These are phyloP conservation scores for Beauveria medogensis DNA, from an alignment of 2,329 filamentous ascomycete genomes.

Conservation along the genomic window DNA sequence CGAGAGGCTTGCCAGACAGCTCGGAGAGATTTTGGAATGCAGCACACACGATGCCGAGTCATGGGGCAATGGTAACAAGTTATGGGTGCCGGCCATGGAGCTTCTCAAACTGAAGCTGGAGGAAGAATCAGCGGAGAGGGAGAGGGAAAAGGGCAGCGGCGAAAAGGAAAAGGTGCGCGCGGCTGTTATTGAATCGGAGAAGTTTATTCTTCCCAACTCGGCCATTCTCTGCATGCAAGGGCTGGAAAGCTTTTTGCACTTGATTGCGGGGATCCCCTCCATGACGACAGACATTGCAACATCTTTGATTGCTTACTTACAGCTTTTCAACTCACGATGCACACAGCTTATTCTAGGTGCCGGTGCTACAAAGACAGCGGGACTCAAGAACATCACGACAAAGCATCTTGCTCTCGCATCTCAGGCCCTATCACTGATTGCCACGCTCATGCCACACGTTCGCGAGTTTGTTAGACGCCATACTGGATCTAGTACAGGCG, in stretches of 20 bases:
- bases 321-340: conserved; percentile 90
- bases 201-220: conserved; percentile 77
- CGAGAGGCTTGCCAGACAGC: conserved; percentile 48
- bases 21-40: conserved; percentile 58
- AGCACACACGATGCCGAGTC: conserved; percentile 62
- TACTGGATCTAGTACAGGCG: conserved; percentile 41
- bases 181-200: conserved; percentile 75
- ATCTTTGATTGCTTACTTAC: conserved; percentile 75
- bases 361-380: conserved; percentile 79
- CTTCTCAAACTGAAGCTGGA: conserved; percentile 26
- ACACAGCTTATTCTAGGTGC: conserved; percentile 96
- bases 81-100: conserved; percentile 45
- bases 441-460: conserved; percentile 79
- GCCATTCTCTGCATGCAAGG: conserved; percentile 74
- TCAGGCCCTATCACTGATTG: conserved; percentile 80
- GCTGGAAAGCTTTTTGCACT: conserved; percentile 72
- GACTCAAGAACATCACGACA: conserved; percentile 91
- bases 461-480: conserved; percentile 86
- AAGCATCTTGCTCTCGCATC: conserved; percentile 89
- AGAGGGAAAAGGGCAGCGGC: conserved; percentile 14
- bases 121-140: conserved; percentile 26
- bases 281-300: conserved; percentile 78
- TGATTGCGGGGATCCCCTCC: conserved; percentile 78
- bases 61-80: conserved; percentile 55
- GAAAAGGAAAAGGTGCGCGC: conserved; percentile 58